These are phyloP conservation scores for Penicillium brevicompactum DNA, from an alignment of 2,329 filamentous ascomycete genomes.

Conservation along the genomic window DNA sequence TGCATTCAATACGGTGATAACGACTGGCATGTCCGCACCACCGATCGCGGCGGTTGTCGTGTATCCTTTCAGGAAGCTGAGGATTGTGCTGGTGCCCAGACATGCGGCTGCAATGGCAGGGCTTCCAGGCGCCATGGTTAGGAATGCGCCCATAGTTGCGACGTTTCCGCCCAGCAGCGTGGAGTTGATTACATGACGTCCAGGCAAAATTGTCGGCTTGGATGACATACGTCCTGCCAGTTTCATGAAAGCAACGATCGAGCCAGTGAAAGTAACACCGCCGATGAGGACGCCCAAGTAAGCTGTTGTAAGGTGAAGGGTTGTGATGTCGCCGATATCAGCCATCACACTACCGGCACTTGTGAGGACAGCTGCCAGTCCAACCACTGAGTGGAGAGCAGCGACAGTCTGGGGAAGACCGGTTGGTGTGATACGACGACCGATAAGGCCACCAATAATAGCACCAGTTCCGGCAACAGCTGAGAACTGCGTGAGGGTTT, in stretches of 20 bases:
- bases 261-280: constrained; percentile 88
- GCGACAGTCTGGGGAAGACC: constrained; percentile 88
- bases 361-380: constrained; percentile 83
- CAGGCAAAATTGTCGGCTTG: constrained; percentile 70
- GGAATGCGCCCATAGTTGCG: constrained; percentile 80
- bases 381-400: constrained; percentile 85
- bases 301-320: constrained; percentile 79
- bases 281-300: constrained; percentile 85
- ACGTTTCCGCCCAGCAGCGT: constrained; percentile 74
- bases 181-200: constrained; percentile 74
- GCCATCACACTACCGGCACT: constrained; percentile 85
- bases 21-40: constrained; percentile 91
- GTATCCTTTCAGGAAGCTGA: constrained; percentile 84
- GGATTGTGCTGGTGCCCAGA: constrained; percentile 71
- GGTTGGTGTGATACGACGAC: constrained; percentile 83
- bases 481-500: constrained; percentile 79
- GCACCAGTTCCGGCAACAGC: constrained; percentile 72
- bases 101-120: constrained; percentile 78
- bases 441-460: constrained; percentile 72
- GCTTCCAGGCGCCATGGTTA: constrained; percentile 78
- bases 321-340: constrained; percentile 69
- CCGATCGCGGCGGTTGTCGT: constrained; percentile 88
- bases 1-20: constrained; percentile 87
- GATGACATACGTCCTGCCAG: constrained; percentile 82
- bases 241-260: constrained; percentile 86